A percentile compares a stretch with the other conserved stretches of the same genome.
Evolutionary conservation across 768 basidiomycete species (phyloP).

Genomic region (Podaxis rugospora): DNA sequence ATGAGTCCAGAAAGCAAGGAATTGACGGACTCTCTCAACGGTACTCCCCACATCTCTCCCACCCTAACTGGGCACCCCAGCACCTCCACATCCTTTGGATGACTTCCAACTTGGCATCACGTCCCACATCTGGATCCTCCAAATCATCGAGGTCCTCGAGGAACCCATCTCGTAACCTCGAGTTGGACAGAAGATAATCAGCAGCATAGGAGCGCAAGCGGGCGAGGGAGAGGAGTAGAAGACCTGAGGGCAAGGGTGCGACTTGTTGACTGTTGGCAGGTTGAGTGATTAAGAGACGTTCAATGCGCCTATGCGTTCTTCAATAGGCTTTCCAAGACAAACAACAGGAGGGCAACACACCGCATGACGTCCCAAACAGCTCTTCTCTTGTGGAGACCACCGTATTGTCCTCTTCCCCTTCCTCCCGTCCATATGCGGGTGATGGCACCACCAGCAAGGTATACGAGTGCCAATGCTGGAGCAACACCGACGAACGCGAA

Average conservation of each 20-base stretch:
- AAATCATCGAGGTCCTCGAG: slow-evolving; percentile 81
- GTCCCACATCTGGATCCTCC: slow-evolving; percentile 66
- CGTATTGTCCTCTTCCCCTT: slow-evolving; percentile 46
- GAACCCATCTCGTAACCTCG: slow-evolving; percentile 70
- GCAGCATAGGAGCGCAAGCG: slow-evolving; percentile 64
- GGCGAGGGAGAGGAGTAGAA: slow-evolving; percentile 67
- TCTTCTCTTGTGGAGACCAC: slow-evolving; percentile 48
- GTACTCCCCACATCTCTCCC: slow-evolving; percentile 29
- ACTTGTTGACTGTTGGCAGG: slow-evolving; percentile 17
- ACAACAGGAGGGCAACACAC: slow-evolving; percentile 24
- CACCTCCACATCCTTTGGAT: slow-evolving; percentile 87
- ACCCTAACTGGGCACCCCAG: slow-evolving; percentile 72
- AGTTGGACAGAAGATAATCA: slow-evolving; percentile 48
- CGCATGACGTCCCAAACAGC: slow-evolving; percentile 73
- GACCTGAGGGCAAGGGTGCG: slow-evolving; percentile 62
- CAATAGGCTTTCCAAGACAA: not conserved
- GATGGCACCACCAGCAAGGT: slow-evolving; percentile 55
- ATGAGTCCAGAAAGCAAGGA: not conserved
- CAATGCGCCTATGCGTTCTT: slow-evolving; percentile 47
- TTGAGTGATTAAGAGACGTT: slow-evolving; percentile 51
- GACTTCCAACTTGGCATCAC: slow-evolving; percentile 71
- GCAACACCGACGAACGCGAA: slow-evolving; percentile 98
- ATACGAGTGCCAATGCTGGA: slow-evolving; percentile 79
- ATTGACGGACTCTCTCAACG: not conserved
- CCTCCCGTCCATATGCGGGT: slow-evolving; percentile 45